phyloP scores from a whole-genome alignment of 75 land plant genomes.

The Pinus tabuliformis region DNA sequence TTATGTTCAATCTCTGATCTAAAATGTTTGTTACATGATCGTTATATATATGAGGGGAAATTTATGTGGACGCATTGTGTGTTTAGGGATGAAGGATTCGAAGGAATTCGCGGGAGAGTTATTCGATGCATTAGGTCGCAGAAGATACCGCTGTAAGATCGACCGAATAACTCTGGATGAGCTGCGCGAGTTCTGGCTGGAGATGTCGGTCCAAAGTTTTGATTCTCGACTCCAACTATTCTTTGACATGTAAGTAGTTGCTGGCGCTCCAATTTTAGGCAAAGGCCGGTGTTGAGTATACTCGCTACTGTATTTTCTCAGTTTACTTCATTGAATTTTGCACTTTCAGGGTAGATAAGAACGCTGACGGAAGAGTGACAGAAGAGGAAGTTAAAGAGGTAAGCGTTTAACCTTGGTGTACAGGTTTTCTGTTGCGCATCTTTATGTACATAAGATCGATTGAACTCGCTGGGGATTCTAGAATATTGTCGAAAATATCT shows the following conservation, averaged over 20 bases:
- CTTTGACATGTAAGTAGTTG: slow-evolving; percentile 76
- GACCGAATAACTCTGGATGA: slow-evolving; percentile 64
- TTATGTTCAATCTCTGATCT: too few species aligned
- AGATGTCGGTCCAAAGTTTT: slow-evolving; percentile 87
- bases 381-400: slow-evolving; percentile 91
- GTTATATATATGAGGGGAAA: too few species aligned
- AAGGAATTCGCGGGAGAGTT: slow-evolving; percentile 89
- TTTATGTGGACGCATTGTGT: too few species aligned
- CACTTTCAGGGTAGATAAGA: slow-evolving; percentile 75
- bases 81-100: slow-evolving; percentile 82
- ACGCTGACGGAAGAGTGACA: slow-evolving; percentile 81
- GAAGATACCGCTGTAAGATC: slow-evolving; percentile 36
- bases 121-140: slow-evolving; percentile 70
- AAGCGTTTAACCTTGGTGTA: not conserved
- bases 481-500: too few species aligned
- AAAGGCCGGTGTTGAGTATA: too few species aligned
- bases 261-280: not conserved
- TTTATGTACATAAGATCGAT: too few species aligned
- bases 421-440: too few species aligned
- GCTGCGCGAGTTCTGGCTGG: slow-evolving; percentile 81
- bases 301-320: not conserved
- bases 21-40: too few species aligned
- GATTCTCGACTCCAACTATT: slow-evolving; percentile 92
- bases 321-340: slow-evolving; percentile 1
- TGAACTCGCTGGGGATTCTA: too few species aligned